Evolutionary conservation across 345 rosid genomes (phyloP).

Genomic region (Anacardium occidentale): DNA sequence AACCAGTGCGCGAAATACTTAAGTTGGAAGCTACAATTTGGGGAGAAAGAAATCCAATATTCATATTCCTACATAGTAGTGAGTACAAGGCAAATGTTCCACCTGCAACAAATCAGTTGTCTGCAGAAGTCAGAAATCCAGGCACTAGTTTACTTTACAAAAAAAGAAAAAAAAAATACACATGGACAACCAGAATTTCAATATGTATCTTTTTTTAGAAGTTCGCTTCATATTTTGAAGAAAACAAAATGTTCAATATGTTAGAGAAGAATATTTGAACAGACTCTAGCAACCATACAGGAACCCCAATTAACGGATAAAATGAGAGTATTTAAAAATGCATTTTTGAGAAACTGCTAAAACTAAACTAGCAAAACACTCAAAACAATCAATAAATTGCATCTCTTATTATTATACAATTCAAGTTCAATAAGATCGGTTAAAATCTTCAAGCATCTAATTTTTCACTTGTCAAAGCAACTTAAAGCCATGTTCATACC

Average conservation of each 20-base stretch:
- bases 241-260: neutral
- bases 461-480: neutral
- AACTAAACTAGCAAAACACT: too few species aligned
- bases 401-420: too few species aligned
- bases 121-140: slow-evolving; percentile 13
- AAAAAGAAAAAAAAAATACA: neutral
- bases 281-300: neutral
- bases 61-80: slow-evolving; percentile 68
- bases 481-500: neutral
- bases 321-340: too few species aligned
- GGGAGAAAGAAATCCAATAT: slow-evolving; percentile 49
- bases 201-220: neutral
- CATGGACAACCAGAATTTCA: neutral
- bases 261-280: neutral
- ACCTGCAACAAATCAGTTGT: slow-evolving; percentile 46
- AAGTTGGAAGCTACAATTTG: slow-evolving; percentile 29
- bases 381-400: neutral
- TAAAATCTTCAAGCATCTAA: neutral
- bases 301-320: neutral
- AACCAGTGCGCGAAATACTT: slow-evolving; percentile 11
- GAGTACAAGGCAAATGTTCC: slow-evolving; percentile 90
- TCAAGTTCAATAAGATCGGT: neutral
- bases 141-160: neutral
- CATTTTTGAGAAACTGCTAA: too few species aligned
- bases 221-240: neutral